Conservation (phyloP, 148 eudicot genomes). For the Pouteria glomerata region DNA sequence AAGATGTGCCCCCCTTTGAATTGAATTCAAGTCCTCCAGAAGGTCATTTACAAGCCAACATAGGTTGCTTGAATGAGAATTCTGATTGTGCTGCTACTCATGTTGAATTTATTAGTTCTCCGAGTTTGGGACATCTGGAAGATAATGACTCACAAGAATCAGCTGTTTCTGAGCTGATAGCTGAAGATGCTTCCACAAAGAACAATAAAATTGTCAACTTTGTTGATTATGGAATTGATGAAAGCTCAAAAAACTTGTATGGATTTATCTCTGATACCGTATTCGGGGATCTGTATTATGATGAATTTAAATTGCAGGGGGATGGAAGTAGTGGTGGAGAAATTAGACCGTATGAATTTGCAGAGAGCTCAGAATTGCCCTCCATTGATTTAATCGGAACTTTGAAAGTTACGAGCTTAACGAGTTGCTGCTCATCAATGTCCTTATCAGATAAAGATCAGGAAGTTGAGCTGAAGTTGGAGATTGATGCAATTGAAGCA, state of each 20-base stretch:
- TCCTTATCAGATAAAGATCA: conserved; percentile 28
- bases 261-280: conserved; percentile 35
- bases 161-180: conserved; percentile 21
- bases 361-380: conserved; percentile 23
- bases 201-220: conserved; percentile 14
- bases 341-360: conserved; percentile 18
- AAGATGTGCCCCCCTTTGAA: conserved; percentile 4
- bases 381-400: conserved; percentile 20
- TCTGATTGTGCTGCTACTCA: conserved; percentile 4
- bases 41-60: conserved; percentile 10
- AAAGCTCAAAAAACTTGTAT: conserved; percentile 21
- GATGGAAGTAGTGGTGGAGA: conserved; percentile 19
- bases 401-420: conserved; percentile 29
- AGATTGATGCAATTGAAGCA: conserved; percentile 53
- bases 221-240: conserved; percentile 17
- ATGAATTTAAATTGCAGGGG: conserved; percentile 29
- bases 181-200: conserved; percentile 17
- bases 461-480: conserved; percentile 43
- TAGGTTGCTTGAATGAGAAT: conserved; percentile 4
- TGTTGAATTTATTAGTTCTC: conserved; percentile 15
- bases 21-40: neutral
- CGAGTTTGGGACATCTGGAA: conserved; percentile 15
- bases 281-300: conserved; percentile 19
- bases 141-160: conserved; percentile 36
- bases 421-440: conserved; percentile 41